Percentiles rank a stretch among this genome's conserved stretches.
Conservation (phyloP, 1,139 yeast species). For the Candida sp. region DNA sequence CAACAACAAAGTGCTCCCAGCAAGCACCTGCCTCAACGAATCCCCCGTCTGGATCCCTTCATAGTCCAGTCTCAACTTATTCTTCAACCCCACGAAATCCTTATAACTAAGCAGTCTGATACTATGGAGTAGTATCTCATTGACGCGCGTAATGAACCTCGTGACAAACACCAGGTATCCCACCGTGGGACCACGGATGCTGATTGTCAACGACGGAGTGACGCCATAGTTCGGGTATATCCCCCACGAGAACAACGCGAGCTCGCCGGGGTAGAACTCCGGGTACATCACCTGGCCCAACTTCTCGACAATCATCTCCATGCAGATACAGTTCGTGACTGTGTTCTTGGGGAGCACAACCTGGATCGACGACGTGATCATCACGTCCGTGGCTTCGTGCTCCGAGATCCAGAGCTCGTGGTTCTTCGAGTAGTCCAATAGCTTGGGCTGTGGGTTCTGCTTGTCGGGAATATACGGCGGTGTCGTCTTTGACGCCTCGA, state of each 20-base stretch:
- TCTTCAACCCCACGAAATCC: conserved; percentile 46
- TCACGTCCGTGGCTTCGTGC: conserved; percentile 28
- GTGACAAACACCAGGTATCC: conserved; percentile 35
- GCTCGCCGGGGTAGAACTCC: conserved; percentile 52
- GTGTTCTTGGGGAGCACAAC: conserved; percentile 30
- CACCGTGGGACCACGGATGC: conserved; percentile 50
- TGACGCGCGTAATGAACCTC: conserved; percentile 23
- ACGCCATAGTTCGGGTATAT: conserved; percentile 55
- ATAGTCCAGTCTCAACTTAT: conserved; percentile 46
- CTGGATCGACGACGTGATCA: conserved; percentile 46
- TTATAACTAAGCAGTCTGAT: conserved; percentile 23
- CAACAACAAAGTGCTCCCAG: conserved; percentile 51
- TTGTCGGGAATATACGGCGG: neutral
- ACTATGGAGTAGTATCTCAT: conserved; percentile 15
- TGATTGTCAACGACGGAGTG: conserved; percentile 50
- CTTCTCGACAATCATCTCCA: conserved; percentile 55
- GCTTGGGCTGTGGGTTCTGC: conserved; percentile 14
- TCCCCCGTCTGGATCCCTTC: conserved; percentile 35
- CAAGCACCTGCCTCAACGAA: conserved; percentile 47
- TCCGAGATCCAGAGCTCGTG: conserved; percentile 54
- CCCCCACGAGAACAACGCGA: conserved; percentile 58
- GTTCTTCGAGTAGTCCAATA: conserved; percentile 16
- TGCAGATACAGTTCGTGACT: conserved; percentile 37
- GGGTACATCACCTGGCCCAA: conserved; percentile 41
- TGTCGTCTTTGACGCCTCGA: conserved; percentile 6